A percentile compares a stretch with the other conserved stretches of the same genome.
Evolutionary conservation across 2,329 filamentous ascomycete genomes (phyloP).

Genomic region (Phialophora verrucosa): DNA sequence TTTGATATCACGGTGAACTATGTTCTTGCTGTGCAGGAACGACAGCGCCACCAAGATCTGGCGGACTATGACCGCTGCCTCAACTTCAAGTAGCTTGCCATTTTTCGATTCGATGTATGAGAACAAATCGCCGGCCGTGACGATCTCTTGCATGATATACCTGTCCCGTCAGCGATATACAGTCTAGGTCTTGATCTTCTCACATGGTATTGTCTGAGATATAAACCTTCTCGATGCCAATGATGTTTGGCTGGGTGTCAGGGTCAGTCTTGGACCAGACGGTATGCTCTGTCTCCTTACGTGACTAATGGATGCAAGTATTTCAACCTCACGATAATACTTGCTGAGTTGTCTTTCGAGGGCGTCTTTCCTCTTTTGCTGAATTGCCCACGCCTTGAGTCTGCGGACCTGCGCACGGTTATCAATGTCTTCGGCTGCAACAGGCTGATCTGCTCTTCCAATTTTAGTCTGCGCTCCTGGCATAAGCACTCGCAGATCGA

Average conservation of each 20-base stretch:
- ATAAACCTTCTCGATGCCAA: constrained; percentile 63
- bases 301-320: constrained; percentile 61
- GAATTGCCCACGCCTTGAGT: constrained; percentile 33
- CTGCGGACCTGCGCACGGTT: constrained; percentile 28
- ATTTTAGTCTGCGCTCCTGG: constrained; percentile 16
- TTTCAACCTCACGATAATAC: constrained; percentile 50
- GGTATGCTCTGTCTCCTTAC: constrained; percentile 42
- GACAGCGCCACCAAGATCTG: constrained; percentile 64
- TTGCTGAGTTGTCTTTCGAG: constrained; percentile 43
- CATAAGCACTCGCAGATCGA: constrained; percentile 46
- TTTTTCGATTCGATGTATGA: constrained; percentile 62
- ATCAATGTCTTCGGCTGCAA: constrained; percentile 35
- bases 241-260: constrained; percentile 61
- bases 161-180: constrained; percentile 43
- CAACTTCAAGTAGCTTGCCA: constrained; percentile 54
- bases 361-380: constrained; percentile 35
- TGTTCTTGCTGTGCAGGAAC: constrained; percentile 61
- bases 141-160: constrained; percentile 66
- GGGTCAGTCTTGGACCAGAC: constrained; percentile 4
- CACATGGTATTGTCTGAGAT: constrained; percentile 58
- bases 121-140: constrained; percentile 66
- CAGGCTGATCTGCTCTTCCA: constrained; percentile 31
- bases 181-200: constrained; percentile 34
- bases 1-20: constrained; percentile 68
- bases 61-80: constrained; percentile 60